Evolutionary conservation across 164 flowering plant genomes (phyloP).

Genomic region (Nymphaea thermarum): DNA sequence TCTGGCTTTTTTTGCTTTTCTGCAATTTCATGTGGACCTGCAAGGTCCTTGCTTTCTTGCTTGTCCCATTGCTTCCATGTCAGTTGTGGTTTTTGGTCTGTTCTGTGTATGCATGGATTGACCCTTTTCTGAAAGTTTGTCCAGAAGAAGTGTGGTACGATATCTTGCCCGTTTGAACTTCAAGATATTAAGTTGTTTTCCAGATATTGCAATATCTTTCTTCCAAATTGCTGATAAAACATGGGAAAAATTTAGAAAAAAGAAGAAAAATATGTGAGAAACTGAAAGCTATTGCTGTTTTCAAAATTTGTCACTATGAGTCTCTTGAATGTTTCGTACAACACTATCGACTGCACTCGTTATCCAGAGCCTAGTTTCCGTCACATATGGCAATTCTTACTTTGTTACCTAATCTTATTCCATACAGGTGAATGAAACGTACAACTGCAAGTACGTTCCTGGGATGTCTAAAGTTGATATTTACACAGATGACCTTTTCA

Average conservation of each 20-base stretch:
- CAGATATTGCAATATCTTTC: no score
- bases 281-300: no score
- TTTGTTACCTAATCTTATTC: neutral
- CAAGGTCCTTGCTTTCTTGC: neutral
- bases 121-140: no score
- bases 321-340: neutral
- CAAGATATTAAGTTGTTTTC: no score
- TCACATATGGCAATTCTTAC: neutral
- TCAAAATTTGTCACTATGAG: no score
- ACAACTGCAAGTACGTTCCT: conserved; percentile 74
- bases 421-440: conserved; percentile 69
- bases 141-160: no score
- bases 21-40: neutral
- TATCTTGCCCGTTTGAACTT: no score
- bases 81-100: no score
- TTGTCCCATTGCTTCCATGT: neutral
- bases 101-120: no score
- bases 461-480: conserved; percentile 57
- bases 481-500: conserved; percentile 34
- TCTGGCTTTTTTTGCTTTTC: neutral
- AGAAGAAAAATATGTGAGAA: no score
- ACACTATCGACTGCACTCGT: neutral
- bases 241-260: no score
- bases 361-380: neutral
- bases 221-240: no score